A percentile compares a stretch with the other conserved stretches of the same genome.
Evolutionary conservation across 306 rosid genomes (phyloP).

Genomic region (Nissolia schottii): DNA sequence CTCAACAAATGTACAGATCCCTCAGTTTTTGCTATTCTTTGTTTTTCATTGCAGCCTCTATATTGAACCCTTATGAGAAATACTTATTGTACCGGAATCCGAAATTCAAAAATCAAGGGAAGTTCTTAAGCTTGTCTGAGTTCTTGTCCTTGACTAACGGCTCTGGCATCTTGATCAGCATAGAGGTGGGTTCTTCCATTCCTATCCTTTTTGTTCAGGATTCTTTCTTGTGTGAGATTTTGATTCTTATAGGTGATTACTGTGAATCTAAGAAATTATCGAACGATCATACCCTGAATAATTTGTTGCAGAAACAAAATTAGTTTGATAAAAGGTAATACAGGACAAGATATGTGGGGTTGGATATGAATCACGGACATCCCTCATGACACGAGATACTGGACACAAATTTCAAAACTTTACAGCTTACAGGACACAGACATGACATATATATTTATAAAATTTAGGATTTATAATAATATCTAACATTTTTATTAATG

Average conservation of each 20-base stretch:
- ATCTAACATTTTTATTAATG: no score
- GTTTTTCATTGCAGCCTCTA: conserved; percentile 49
- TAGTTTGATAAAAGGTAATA: neutral
- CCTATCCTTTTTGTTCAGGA: neutral
- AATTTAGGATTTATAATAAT: no score
- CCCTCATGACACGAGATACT: no score
- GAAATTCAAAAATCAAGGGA: conserved; percentile 40
- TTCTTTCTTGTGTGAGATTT: neutral
- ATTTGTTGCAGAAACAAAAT: neutral
- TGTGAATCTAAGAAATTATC: neutral
- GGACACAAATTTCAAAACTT: no score
- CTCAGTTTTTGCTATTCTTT: conserved; percentile 4
- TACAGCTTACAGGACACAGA: no score
- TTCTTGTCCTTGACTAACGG: conserved; percentile 67
- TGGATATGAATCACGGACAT: no score
- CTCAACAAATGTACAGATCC: neutral
- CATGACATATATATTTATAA: no score
- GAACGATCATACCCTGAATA: neutral
- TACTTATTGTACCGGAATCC: conserved; percentile 59
- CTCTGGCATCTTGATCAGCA: conserved; percentile 57
- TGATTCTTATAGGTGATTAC: neutral
- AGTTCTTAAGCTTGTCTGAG: conserved; percentile 47
- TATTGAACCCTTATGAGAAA: conserved; percentile 42
- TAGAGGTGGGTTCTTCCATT: conserved; percentile 58
- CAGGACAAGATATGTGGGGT: neutral